Evolutionary conservation across 306 rosid genomes (phyloP), one percentile per base, ranked within the genome.

Genomic region (Nissolia schottii): DNA sequence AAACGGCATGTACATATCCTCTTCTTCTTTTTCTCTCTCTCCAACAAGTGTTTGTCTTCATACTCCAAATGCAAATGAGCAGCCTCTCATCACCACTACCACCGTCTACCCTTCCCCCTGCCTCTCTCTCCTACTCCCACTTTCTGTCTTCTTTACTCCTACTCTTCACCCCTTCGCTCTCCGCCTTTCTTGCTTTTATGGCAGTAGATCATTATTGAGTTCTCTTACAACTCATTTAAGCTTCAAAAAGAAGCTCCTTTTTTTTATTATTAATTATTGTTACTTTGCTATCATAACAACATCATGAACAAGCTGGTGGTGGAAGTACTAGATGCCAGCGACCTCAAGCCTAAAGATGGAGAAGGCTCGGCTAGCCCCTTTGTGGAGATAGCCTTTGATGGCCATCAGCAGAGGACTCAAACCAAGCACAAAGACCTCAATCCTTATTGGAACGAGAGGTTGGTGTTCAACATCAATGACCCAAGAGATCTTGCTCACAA

Each of bases 291-390:
- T 45, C 43, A 14, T n/a, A 5, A 7, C 6, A 56, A 28, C 80
- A 72, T 38, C 70, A 91, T 87, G 96, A 53, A 74, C 73, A 93
- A 76, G 49, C 88, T 94, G 16, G 85, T 91, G 19, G 91, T 91
- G 5, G 96, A 91, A 75, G 87, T 91, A 43, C 83, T 86, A 16
- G 87, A 85, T 35, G 98, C 98, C 0, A 71, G 83, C 22, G 90
- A 85, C 83, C 90, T 94, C 5, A 86, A 83, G 88, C 89, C 96
- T 35, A 91, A 89, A 77, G 96, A 93, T 64, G 92, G 86, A 53
- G 84, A 85, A n/a, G 96, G 90, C 14, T 86, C 87, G 14, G 83
- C 97, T 0, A 91, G 84, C 72, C 95, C 98, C 25, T 94, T 78
- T 50, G 98, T 87, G 0, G 91, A 91, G 29, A 84, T 91, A 0